Percentiles rank a stretch among this genome's conserved stretches.
Conservation (phyloP, 495 filamentous ascomycete species). For the Penicillium flavigenum region DNA sequence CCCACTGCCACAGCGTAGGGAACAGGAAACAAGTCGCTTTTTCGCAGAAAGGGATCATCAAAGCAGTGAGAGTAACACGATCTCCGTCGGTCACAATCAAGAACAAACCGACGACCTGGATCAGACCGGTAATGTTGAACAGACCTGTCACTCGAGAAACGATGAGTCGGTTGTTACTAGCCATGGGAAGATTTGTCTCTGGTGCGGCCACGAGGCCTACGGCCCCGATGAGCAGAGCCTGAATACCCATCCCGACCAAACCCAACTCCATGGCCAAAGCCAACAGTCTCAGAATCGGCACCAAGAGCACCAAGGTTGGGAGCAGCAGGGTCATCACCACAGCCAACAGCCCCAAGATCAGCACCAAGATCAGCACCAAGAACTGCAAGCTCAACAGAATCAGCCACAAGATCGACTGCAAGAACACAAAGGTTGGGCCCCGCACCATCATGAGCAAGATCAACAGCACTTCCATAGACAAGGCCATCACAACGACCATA, state of each 20-base stretch:
- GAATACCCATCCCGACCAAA: background rate
- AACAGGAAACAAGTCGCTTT: background rate
- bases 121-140: background rate
- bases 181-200: constrained; percentile 26
- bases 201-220: constrained; percentile 15
- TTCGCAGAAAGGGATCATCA: background rate
- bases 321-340: background rate
- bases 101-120: background rate
- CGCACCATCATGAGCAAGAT: background rate
- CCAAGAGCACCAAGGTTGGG: background rate
- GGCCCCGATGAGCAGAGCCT: background rate
- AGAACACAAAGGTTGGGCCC: background rate
- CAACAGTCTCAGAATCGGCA: background rate
- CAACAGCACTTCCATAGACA: background rate
- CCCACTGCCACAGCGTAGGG: background rate
- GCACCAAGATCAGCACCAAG: background rate
- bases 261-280: background rate
- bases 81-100: background rate
- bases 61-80: background rate
- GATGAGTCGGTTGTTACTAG: constrained; percentile 4
- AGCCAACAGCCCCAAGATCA: background rate
- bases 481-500: background rate
- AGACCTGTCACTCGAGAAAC: background rate
- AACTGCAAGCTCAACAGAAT: background rate
- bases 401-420: background rate